Conservation (phyloP, 2,329 filamentous ascomycete genomes). For the Coniochaeta ligniaria region DNA sequence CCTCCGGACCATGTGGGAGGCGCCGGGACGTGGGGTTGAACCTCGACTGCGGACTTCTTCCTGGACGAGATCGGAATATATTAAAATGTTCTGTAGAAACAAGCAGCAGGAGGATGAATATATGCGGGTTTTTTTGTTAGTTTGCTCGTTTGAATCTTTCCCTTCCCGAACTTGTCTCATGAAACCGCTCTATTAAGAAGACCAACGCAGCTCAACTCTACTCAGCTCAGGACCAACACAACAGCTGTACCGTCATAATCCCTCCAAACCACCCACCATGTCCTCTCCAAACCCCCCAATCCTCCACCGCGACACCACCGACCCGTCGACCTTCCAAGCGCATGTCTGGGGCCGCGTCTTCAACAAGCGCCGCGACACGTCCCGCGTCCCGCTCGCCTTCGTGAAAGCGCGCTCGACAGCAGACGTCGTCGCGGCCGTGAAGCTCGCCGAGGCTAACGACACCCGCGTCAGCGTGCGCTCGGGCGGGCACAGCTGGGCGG, state of each 20-base stretch:
- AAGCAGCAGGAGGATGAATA: too few species aligned
- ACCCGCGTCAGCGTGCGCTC: conserved; percentile 34
- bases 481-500: conserved; percentile 39
- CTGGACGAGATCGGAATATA: too few species aligned
- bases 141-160: too few species aligned
- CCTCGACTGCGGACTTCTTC: too few species aligned
- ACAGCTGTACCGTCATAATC: too few species aligned
- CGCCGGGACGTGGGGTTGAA: neutral
- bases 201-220: too few species aligned
- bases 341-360: conserved; percentile 27
- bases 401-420: conserved; percentile 26
- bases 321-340: conserved; percentile 7
- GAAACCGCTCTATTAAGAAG: too few species aligned
- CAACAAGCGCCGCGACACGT: conserved; percentile 26
- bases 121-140: too few species aligned
- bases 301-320: conserved; percentile 13
- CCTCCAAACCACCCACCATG: too few species aligned
- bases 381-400: conserved; percentile 31
- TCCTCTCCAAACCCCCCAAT: neutral
- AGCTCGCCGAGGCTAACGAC: conserved; percentile 24
- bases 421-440: conserved; percentile 28
- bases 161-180: too few species aligned
- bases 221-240: too few species aligned
- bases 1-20: neutral
- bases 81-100: too few species aligned